Evolutionary conservation across 257 asterid species (phyloP), one percentile per base, ranked within the genome.

Genomic region (Nicotiana undulata): DNA sequence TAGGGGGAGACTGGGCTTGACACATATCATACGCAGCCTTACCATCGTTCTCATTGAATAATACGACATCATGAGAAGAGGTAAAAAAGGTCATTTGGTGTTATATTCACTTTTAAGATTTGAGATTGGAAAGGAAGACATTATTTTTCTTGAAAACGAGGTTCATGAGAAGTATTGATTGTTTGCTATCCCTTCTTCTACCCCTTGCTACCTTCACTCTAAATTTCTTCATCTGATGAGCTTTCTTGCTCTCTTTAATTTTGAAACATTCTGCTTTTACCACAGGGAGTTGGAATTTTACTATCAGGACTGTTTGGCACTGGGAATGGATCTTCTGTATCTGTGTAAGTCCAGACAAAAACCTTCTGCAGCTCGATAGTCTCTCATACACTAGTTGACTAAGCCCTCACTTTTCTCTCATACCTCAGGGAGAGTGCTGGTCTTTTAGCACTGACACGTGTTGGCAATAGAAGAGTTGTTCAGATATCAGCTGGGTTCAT

Each of bases 401-500:
- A 11, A 17, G 22, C 13, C 34, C 28, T 70, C 11, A 56, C 72
- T 81, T 83, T 81, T 79, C 59, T 60, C 49, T 64, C 32, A 29
- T 29, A 29, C 32, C 32, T 29, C 83, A 92, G 97, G 82, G 97
- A 94, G 90, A 94, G 92, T 83, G 97, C 97, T 79, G 97, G 98
- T 84, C 91, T 94, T 82, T 82, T 94, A 87, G 98, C 97, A 18
- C 86, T 92, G 85, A 94, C 97, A 0, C 97, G 98, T 67, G 97
- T 94, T 80, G 98, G 98, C 80, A 94, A 97, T 81, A 87, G 97
- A 89, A 89, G 98, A 87, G 98, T 94, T 51, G 97, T 94, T 24
- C 98, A 94, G 81, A 94, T 94, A 76, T 94, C 98, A 61, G 97
- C 98, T 82, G 98, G 93, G 20, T 94, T 94, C 92, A 94, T 94